Evolutionary conservation across 2,329 filamentous ascomycete species (phyloP).

Genomic region (Verticillium zaregamsianum): DNA sequence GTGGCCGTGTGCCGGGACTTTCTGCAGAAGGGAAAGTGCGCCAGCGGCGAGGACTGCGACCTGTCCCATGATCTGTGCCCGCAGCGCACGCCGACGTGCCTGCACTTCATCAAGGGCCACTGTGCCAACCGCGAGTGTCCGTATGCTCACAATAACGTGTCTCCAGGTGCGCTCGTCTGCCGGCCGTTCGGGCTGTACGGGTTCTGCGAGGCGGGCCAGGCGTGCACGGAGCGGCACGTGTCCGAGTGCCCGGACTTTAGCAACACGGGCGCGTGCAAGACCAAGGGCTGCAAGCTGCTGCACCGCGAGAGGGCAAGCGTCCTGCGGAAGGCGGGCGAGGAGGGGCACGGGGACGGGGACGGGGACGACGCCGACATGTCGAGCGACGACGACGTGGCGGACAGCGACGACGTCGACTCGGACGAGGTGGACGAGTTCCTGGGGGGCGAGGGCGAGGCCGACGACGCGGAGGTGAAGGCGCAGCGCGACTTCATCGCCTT

Average conservation of each 20-base stretch:
- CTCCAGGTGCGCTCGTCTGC: constrained; percentile 75
- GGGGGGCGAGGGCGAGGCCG: constrained; percentile 42
- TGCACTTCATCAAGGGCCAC: constrained; percentile 85
- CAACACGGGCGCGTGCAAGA: constrained; percentile 81
- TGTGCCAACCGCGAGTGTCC: constrained; percentile 84
- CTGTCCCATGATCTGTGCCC: constrained; percentile 83
- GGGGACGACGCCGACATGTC: constrained; percentile 63
- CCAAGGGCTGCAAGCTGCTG: constrained; percentile 75
- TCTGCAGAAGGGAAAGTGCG: constrained; percentile 74
- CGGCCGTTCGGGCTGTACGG: constrained; percentile 79
- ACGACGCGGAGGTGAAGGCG: constrained; percentile 51
- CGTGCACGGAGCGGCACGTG: constrained; percentile 79
- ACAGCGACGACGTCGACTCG: constrained; percentile 76
- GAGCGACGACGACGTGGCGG: constrained; percentile 69
- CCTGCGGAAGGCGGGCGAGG: constrained; percentile 51
- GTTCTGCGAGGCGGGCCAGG: constrained; percentile 78
- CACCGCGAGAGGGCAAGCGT: constrained; percentile 85
- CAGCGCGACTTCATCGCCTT: constrained; percentile 56
- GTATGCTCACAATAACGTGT: constrained; percentile 80
- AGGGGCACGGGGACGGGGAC: constrained; percentile 32
- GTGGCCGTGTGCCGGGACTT: constrained; percentile 89
- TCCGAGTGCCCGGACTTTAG: constrained; percentile 94
- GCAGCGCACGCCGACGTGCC: constrained; percentile 80
- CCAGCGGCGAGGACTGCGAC: constrained; percentile 75
- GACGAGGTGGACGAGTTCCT: constrained; percentile 68